Conservation (phyloP, 495 filamentous ascomycete species). For the Elasticomyces elasticus region DNA sequence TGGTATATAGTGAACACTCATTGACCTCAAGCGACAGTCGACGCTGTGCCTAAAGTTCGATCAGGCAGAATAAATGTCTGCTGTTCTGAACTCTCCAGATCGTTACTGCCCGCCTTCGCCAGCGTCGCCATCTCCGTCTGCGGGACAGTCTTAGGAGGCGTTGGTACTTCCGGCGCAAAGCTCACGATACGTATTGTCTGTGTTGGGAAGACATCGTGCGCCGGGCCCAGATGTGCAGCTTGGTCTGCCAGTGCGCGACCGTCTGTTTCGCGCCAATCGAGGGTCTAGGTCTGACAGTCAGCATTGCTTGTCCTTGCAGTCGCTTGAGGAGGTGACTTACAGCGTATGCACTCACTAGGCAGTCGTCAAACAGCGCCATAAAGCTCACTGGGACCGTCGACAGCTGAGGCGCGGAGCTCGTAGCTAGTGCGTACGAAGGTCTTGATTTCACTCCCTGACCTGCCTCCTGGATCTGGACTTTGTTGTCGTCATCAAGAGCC, state of each 20-base stretch:
- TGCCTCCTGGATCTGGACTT: background rate
- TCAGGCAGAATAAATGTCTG: too few species aligned
- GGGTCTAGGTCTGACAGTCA: background rate
- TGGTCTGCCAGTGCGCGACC: background rate
- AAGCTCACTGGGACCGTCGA: constrained; percentile 13
- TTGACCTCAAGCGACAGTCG: too few species aligned
- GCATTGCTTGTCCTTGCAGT: background rate
- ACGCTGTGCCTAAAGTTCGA: too few species aligned
- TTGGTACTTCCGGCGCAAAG: constrained; percentile 10
- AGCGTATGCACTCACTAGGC: constrained; percentile 18
- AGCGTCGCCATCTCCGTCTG: too few species aligned
- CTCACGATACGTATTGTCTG: constrained; percentile 16
- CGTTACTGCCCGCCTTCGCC: too few species aligned
- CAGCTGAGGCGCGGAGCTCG: constrained; percentile 4
- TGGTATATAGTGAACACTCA: too few species aligned
- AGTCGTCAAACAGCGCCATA: constrained; percentile 22
- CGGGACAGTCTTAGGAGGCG: too few species aligned
- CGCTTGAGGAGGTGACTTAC: background rate
- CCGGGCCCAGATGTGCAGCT: background rate
- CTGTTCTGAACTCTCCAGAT: too few species aligned
- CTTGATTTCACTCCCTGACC: background rate
- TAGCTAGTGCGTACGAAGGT: constrained; percentile 4
- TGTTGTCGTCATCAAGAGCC: constrained; percentile 10
- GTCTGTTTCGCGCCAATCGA: background rate
- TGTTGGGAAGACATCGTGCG: constrained; percentile 9